These are phyloP conservation scores for Talaromyces ruber DNA, from an alignment of 495 filamentous ascomycete species.

Conservation along the genomic window DNA sequence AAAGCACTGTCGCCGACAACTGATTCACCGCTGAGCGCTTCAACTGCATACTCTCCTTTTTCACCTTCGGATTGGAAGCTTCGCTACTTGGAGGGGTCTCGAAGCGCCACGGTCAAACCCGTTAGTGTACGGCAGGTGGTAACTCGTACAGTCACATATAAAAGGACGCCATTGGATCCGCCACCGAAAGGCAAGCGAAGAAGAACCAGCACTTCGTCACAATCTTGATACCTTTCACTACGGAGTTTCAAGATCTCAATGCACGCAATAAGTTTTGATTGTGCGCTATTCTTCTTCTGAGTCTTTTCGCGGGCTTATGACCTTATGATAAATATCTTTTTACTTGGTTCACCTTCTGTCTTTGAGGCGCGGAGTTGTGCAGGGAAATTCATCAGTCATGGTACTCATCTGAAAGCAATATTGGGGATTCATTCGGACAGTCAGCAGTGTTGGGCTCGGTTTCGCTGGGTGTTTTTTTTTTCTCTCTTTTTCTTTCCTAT, in stretches of 20 bases:
- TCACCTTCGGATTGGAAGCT: slow-evolving; percentile 30
- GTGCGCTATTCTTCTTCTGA: not conserved
- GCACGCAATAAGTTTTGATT: not conserved
- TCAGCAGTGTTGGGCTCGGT: too few relatives aligned
- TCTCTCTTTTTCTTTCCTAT: not conserved
- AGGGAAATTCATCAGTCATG: not conserved
- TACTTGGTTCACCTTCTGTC: not conserved
- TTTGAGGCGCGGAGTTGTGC: not conserved
- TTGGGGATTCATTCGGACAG: too few relatives aligned
- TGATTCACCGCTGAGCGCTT: slow-evolving; percentile 23
- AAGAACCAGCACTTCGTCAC: slow-evolving; percentile 9
- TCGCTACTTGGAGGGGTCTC: slow-evolving; percentile 26
- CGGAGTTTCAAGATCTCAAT: too few relatives aligned
- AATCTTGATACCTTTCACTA: too few relatives aligned
- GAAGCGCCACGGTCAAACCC: slow-evolving; percentile 20
- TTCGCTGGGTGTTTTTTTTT: not conserved
- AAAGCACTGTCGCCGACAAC: slow-evolving; percentile 14
- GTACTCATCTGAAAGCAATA: not conserved
- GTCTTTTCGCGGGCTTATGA: not conserved
- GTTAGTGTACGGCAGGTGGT: slow-evolving; percentile 42
- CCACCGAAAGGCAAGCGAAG: slow-evolving; percentile 35
- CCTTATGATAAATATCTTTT: not conserved
- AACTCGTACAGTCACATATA: slow-evolving; percentile 40
- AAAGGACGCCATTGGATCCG: slow-evolving; percentile 28
- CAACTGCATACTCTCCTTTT: slow-evolving; percentile 25